Conservation (phyloP, 306 rosid species). For the Cicer arietinum region DNA sequence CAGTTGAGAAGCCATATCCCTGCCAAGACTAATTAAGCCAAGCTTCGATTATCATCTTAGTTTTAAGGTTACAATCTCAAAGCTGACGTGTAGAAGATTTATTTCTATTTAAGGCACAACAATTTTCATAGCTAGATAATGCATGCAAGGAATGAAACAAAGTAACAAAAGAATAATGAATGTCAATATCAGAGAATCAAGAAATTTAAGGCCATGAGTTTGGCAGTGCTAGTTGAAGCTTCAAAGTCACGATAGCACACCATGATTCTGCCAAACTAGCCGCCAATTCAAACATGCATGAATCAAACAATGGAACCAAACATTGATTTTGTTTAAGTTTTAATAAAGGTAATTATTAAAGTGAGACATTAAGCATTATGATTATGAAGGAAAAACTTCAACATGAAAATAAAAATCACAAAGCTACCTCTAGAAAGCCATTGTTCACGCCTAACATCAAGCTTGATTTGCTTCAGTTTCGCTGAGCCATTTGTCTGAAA, state of each 20-base stretch:
- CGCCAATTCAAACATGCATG: too few species aligned
- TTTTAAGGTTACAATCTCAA: conserved; percentile 8
- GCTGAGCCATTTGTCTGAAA: conserved; percentile 58
- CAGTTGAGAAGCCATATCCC: not conserved
- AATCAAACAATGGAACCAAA: not conserved
- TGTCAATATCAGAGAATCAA: conserved; percentile 6
- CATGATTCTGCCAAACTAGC: too few species aligned
- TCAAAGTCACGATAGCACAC: too few species aligned
- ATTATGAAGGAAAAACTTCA: not conserved
- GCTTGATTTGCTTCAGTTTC: conserved; percentile 72
- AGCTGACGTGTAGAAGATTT: conserved; percentile 6
- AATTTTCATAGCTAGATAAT: not conserved
- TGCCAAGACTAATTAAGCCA: conserved; percentile 12
- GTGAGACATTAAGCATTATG: conserved; percentile 23
- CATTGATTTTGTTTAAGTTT: not conserved
- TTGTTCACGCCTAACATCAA: conserved; percentile 74
- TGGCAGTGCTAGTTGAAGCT: too few species aligned
- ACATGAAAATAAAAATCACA: conserved; percentile 15
- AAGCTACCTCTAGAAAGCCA: conserved; percentile 68
- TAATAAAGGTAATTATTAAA: not conserved
- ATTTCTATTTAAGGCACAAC: not conserved
- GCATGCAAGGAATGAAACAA: not conserved
- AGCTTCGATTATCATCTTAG: not conserved
- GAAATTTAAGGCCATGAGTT: too few species aligned
- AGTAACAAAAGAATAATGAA: conserved; percentile 15